Evolutionary conservation across 2,329 filamentous ascomycete genomes (phyloP), one percentile per base, ranked within the genome.

Genomic region (Helicocarpus griseus): DNA sequence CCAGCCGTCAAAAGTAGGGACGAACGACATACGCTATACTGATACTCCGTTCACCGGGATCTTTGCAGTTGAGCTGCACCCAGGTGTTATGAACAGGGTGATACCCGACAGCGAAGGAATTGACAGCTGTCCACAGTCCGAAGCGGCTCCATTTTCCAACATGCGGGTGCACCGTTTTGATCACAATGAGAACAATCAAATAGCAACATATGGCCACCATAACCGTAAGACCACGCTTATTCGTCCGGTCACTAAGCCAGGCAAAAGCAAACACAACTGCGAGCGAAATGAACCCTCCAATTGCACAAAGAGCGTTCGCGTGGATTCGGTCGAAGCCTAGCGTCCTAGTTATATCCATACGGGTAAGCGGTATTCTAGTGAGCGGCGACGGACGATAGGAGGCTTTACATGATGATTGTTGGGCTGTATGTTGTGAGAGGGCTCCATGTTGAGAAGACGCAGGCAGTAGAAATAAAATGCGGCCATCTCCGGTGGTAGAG

Each of bases 21-120:
- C 21, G 36, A 1, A 35, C 29, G 26, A 61, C 72, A 57, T 57
- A 75, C 66, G 76, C 75, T 44, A 79, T 71, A 19, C 65, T 68
- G 48, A 79, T 74, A 54, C 73, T 78, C 49, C 74, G 60, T 58
- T 77, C 75, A 4, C 69, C 61, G 0, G 71, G 58, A 17, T 72
- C 71, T 13, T 63, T 64, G 56, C 76, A 78, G 55, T 79, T 79
- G 5, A 78, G 61, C 57, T 77, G 74, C 17, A 76, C 63, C 76
- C 75, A 79, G 0, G 73, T 69, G 59, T 78, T 79, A 50, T 78
- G 74, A 0, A 76, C 67, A 0, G 76, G 76, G 59, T 79, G 76
- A 54, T 78, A 79, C 0, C 76, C 73, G 7, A 78, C 76, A 0
- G 76, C 74, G 35, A 78, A 70, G 1, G 64, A 64, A 58, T 79